Percentiles rank a stretch among this genome's conserved stretches.
These are phyloP conservation scores for Panus rudis DNA, from an alignment of 768 basidiomycete species.

Conservation along the genomic window DNA sequence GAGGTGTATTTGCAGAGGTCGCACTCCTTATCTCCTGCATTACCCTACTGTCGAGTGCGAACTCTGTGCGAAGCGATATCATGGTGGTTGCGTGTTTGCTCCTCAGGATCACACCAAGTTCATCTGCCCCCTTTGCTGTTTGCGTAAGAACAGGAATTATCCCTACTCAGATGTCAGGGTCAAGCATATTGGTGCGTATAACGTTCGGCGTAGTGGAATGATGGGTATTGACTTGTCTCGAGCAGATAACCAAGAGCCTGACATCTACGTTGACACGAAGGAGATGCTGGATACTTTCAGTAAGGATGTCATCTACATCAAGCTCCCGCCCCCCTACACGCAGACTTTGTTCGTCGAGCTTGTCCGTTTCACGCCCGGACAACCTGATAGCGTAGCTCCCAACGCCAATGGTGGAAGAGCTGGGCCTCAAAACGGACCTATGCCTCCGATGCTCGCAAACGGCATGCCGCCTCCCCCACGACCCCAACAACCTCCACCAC, in stretches of 20 bases:
- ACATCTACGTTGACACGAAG: conserved; percentile 63
- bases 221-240: too few species aligned
- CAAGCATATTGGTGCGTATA: conserved; percentile 48
- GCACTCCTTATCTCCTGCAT: conserved; percentile 49
- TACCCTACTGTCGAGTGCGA: conserved; percentile 65
- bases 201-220: conserved; percentile 3
- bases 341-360: conserved; percentile 73
- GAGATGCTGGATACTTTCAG: conserved; percentile 71
- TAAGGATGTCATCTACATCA: conserved; percentile 64
- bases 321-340: conserved; percentile 53
- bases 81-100: conserved; percentile 72
- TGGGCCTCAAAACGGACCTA: conserved; percentile 11
- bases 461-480: not conserved
- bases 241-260: conserved; percentile 40
- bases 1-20: conserved; percentile 74
- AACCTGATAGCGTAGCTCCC: conserved; percentile 33
- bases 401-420: conserved; percentile 15
- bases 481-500: conserved; percentile 4
- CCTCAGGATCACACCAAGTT: conserved; percentile 43
- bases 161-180: conserved; percentile 74
- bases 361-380: conserved; percentile 51
- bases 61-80: conserved; percentile 58
- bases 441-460: conserved; percentile 9
- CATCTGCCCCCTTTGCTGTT: conserved; percentile 70
- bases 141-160: conserved; percentile 67